Evolutionary conservation across 2,329 filamentous ascomycete genomes (phyloP).

Genomic region (Stachybotrys chlorohalonatus): DNA sequence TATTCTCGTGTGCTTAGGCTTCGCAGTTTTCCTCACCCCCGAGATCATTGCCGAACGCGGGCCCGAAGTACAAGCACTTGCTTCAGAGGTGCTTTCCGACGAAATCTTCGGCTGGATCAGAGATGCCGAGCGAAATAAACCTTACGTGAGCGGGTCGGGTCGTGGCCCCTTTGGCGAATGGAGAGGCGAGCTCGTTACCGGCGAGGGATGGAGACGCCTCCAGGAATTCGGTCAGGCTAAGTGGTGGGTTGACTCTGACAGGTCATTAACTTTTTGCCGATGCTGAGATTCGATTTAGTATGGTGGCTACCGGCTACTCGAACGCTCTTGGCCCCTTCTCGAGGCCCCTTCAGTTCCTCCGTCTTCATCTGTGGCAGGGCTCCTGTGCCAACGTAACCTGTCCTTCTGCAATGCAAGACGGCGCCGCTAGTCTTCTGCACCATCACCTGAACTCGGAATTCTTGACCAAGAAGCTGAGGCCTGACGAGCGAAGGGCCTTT

Average conservation of each 20-base stretch:
- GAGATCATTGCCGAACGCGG: slow-evolving; percentile 27
- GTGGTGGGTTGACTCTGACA: slow-evolving; percentile 25
- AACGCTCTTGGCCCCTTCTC: slow-evolving; percentile 38
- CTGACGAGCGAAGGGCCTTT: slow-evolving; percentile 25
- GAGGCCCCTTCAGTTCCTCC: slow-evolving; percentile 50
- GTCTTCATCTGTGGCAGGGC: slow-evolving; percentile 47
- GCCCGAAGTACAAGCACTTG: slow-evolving; percentile 37
- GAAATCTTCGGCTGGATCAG: slow-evolving; percentile 47
- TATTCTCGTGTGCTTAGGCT: slow-evolving; percentile 2
- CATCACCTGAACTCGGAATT: slow-evolving; percentile 27
- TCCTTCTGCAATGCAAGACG: slow-evolving; percentile 59
- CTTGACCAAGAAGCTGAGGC: slow-evolving; percentile 15
- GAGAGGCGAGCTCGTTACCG: slow-evolving; percentile 50
- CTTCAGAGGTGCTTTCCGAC: slow-evolving; percentile 42
- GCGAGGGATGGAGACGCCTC: slow-evolving; percentile 56
- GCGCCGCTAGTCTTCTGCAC: slow-evolving; percentile 43
- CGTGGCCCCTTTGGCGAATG: slow-evolving; percentile 54
- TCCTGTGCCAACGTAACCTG: slow-evolving; percentile 55
- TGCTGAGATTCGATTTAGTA: slow-evolving; percentile 15
- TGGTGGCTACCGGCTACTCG: slow-evolving; percentile 54
- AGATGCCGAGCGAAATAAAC: slow-evolving; percentile 57
- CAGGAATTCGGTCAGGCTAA: slow-evolving; percentile 49
- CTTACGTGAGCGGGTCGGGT: slow-evolving; percentile 46
- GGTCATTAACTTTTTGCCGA: neutral
- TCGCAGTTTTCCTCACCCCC: slow-evolving; percentile 38